Percentiles rank a stretch among this genome's conserved stretches.
phyloP scores from a whole-genome alignment of 345 rosid genomes.

The Arabis hirsuta region DNA sequence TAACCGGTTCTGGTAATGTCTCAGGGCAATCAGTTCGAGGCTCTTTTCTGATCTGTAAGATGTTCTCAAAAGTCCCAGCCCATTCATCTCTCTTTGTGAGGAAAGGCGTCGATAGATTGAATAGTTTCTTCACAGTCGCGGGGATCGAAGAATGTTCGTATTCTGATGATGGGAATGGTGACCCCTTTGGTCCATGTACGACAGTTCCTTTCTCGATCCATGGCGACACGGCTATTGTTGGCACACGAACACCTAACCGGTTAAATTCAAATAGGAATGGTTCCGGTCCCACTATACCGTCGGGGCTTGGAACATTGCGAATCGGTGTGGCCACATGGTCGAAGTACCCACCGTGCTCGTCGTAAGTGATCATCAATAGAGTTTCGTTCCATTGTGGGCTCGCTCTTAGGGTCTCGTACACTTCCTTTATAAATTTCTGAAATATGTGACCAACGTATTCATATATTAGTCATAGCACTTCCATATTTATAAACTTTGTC shows the following conservation, averaged over 20 bases:
- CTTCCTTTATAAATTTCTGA: slow-evolving; percentile 62
- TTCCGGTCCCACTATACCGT: slow-evolving; percentile 80
- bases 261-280: slow-evolving; percentile 74
- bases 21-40: slow-evolving; percentile 91
- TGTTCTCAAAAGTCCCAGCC: slow-evolving; percentile 84
- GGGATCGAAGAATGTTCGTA: slow-evolving; percentile 95
- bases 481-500: no score
- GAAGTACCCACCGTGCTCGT: slow-evolving; percentile 90
- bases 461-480: no score
- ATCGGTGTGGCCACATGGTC: slow-evolving; percentile 95
- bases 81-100: slow-evolving; percentile 85
- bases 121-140: slow-evolving; percentile 82
- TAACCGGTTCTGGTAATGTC: slow-evolving; percentile 61
- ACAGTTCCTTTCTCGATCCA: slow-evolving; percentile 91
- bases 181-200: slow-evolving; percentile 84
- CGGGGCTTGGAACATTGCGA: slow-evolving; percentile 80
- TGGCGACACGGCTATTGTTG: slow-evolving; percentile 77
- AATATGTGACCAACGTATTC: background rate
- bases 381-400: slow-evolving; percentile 95
- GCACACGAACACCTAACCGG: slow-evolving; percentile 83
- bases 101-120: slow-evolving; percentile 67
- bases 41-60: slow-evolving; percentile 54
- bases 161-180: slow-evolving; percentile 76
- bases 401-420: slow-evolving; percentile 81
- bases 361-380: slow-evolving; percentile 77